Evolutionary conservation across 2,329 filamentous ascomycete species (phyloP).

Genomic region (Fusarium sp.): DNA sequence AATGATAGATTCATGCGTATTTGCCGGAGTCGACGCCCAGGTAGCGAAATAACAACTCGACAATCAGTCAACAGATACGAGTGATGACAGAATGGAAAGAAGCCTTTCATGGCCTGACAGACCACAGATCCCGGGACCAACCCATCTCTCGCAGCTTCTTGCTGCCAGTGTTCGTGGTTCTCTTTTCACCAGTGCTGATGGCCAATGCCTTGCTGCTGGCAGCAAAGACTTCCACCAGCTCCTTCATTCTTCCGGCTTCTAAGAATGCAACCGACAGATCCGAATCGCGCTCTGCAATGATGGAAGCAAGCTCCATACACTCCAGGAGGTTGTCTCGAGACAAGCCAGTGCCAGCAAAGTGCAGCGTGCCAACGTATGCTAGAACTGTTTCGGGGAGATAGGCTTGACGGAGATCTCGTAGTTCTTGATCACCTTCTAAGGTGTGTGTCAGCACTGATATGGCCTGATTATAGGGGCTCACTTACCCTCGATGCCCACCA

Average conservation of each 20-base stretch:
- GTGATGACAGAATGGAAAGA: background rate
- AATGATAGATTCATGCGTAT: background rate
- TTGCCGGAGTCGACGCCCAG: constrained; percentile 22
- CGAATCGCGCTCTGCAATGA: constrained; percentile 76
- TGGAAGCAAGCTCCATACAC: constrained; percentile 84
- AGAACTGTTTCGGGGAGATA: constrained; percentile 90
- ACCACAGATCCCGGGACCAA: constrained; percentile 71
- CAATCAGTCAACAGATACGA: background rate
- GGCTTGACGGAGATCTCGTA: constrained; percentile 72
- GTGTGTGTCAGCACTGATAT: constrained; percentile 13
- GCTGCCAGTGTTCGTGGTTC: constrained; percentile 56
- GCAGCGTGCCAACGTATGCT: constrained; percentile 82
- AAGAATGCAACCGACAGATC: constrained; percentile 73
- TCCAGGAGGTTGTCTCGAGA: constrained; percentile 81
- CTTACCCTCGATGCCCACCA: constrained; percentile 64
- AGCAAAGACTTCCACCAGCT: constrained; percentile 80
- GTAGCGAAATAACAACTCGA: background rate
- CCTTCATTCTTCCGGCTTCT: constrained; percentile 73
- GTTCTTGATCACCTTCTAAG: constrained; percentile 67
- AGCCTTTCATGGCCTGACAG: constrained; percentile 51
- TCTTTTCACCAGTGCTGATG: constrained; percentile 64
- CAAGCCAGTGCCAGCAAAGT: constrained; percentile 78
- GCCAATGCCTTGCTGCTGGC: constrained; percentile 77
- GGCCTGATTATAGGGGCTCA: background rate
- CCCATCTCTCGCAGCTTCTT: constrained; percentile 70